These are phyloP conservation scores for Penicillium crystallinum DNA, from an alignment of 495 filamentous ascomycete genomes.

Conservation along the genomic window DNA sequence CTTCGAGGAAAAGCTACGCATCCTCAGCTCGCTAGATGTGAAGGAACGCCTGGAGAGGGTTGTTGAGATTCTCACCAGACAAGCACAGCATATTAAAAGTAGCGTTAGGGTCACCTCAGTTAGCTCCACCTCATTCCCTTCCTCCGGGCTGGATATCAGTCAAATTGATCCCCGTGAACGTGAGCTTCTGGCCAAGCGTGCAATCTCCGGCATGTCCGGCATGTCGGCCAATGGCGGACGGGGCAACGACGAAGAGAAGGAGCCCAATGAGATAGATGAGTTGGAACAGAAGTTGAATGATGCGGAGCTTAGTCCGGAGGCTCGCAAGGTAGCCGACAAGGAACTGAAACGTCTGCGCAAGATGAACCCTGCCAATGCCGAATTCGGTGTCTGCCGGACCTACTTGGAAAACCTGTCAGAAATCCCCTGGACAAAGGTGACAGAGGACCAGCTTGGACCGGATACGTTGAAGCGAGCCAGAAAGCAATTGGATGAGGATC, in stretches of 20 bases:
- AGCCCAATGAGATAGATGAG: constrained; percentile 83
- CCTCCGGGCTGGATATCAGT: constrained; percentile 50
- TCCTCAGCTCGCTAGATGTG: constrained; percentile 71
- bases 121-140: constrained; percentile 52
- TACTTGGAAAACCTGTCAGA: constrained; percentile 94
- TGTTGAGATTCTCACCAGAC: constrained; percentile 72
- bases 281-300: constrained; percentile 80
- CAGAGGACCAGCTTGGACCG: constrained; percentile 80
- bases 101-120: constrained; percentile 73
- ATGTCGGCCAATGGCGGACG: constrained; percentile 47
- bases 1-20: constrained; percentile 81
- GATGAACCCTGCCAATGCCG: constrained; percentile 92
- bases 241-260: constrained; percentile 59
- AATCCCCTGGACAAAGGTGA: constrained; percentile 85
- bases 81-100: constrained; percentile 74
- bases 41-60: constrained; percentile 72
- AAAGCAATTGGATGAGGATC: constrained; percentile 91
- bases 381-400: constrained; percentile 89
- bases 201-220: constrained; percentile 47
- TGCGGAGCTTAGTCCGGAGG: constrained; percentile 69
- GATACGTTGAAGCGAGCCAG: constrained; percentile 74
- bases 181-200: constrained; percentile 47
- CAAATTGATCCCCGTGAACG: constrained; percentile 49
- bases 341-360: constrained; percentile 86
- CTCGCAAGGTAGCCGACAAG: constrained; percentile 79